Percentiles rank a stretch among this genome's conserved stretches.
Evolutionary conservation across 2,329 filamentous ascomycete species (phyloP).

Genomic region (Escovopsis sp.): DNA sequence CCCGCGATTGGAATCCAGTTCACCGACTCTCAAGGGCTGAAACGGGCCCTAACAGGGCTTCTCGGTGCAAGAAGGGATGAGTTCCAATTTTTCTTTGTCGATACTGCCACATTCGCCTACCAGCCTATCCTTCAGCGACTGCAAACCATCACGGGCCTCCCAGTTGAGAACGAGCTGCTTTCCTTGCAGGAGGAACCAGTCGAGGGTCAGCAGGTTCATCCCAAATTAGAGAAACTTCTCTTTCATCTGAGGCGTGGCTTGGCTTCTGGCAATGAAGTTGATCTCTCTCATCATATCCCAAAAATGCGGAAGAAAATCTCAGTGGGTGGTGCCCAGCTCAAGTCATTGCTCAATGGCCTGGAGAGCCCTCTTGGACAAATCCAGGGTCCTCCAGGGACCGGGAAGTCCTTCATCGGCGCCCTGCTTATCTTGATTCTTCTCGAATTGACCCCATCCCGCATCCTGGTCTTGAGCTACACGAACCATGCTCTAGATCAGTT

Average conservation of each 20-base stretch:
- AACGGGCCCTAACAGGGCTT: constrained; percentile 31
- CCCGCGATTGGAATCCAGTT: constrained; percentile 39
- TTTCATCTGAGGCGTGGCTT: background rate
- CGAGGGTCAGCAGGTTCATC: constrained; percentile 4
- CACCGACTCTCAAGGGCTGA: constrained; percentile 27
- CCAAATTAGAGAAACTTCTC: constrained; percentile 3
- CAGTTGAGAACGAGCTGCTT: constrained; percentile 40
- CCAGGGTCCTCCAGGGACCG: constrained; percentile 62
- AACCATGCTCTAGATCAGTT: constrained; percentile 45
- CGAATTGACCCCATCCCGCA: constrained; percentile 30
- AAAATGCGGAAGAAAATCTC: constrained; percentile 15
- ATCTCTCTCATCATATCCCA: constrained; percentile 6
- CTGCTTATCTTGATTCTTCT: constrained; percentile 43
- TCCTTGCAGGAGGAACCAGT: constrained; percentile 7
- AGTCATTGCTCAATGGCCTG: constrained; percentile 41
- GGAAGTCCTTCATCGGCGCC: constrained; percentile 61
- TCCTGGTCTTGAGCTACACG: constrained; percentile 54
- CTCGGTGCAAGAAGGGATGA: constrained; percentile 9
- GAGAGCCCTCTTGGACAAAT: constrained; percentile 42
- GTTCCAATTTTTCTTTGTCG: constrained; percentile 40
- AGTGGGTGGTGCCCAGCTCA: constrained; percentile 30
- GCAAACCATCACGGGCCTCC: constrained; percentile 38
- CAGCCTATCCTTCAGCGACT: constrained; percentile 50
- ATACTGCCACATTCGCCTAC: constrained; percentile 54
- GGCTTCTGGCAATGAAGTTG: background rate